Evolutionary conservation across 805 yeast genomes (phyloP), one percentile per base, ranked within the genome.

Genomic region (Candida manassasensis): DNA sequence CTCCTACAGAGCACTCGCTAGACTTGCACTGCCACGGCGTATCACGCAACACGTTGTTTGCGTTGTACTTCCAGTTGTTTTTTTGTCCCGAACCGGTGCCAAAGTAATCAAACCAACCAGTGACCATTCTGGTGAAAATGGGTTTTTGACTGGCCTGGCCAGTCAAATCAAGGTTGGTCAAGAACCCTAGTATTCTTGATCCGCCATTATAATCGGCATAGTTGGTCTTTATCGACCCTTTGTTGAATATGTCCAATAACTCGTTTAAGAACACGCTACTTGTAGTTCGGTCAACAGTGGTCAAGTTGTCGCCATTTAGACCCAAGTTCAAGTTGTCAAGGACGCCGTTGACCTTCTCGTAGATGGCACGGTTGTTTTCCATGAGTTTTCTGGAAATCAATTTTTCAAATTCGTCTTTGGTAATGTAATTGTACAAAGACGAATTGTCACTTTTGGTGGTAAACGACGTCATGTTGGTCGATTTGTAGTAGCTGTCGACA

Each of bases 91-190:
- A 49, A 37, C 42, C 49, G 11, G 52, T 40, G 15, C 35, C 39
- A 13, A 62, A 40, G 42, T 53, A 62, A 40, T 64, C 67, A 38
- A 55, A 65, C 71, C 71, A 66, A 1, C 73, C 72, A 18, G 60
- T 41, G 12, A 63, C 51, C 4, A 63, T 10, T 29, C 48, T 57
- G 3, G 69, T 40, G 4, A 40, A 28, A 1, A 60, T 29, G 2
- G 60, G 44, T 24, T 49, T 50, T 2, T 43, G 21, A 1, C 35
- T 38, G 10, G 34, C 27, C 3, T 53, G 43, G 6, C 27, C 27
- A 1, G 52, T 49, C n/a, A 29, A 17, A 17, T 31, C 35, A 18
- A 52, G 35, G 18, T 41, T 41, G 6, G 71, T 66, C 16, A 66
- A 47, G 32, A 62, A 67, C 2, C 73, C 72, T 12, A 67, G 45